Base-by-base conservation (phyloP, 345 rosid genomes). In the Noccaea bulbosa region DNA sequence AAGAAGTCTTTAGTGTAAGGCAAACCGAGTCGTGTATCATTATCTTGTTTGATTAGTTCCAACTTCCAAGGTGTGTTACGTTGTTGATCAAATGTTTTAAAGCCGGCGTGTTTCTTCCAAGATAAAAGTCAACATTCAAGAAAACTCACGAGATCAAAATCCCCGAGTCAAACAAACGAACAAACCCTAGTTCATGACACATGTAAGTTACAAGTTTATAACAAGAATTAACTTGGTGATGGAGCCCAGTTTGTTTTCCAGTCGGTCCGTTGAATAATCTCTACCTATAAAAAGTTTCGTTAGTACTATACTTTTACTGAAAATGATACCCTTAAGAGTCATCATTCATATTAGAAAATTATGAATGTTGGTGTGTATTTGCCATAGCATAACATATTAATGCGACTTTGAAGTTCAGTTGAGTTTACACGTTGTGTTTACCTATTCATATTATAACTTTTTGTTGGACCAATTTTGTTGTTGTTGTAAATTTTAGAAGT, bases 81-180 rank as follows among this genome's bases (percentile, higher is more conserved):
- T 3, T 14, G 7, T 54, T 72, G 38, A 39, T 65, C 37, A 65
- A 34, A 47, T 11, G 68, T 47, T 63, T 30, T 63, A 8, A 32
- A 17, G 66, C 61, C 45, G 59, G 30, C 30, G 30, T 56, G 45
- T 48, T 65, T 65, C 12, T 46, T 65, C 12, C 3, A 14, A 51
- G 34, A 49, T 43, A 62, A 66, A 73, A 66, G 67, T 73, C 77
- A 73, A 41, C 41, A 12, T 34, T 66, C 61, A 65, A 57, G 51
- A 58, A 32, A 66, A 49, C 4, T 30, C n/a, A 5, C n/a, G 8
- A 48, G 72, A 57, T 61, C 37, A 56, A 73, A 40, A 20, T 34
- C 37, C 40, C 17, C 20, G 6, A 49, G 62, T 71, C 68, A 70
- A 70, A 49, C 12, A 54, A 46, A 57, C 47, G 37, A 24, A 40